These are phyloP conservation scores for Geosiphon pyriformis DNA, from an alignment of 192 early-diverging fungal species.

Conservation along the genomic window DNA sequence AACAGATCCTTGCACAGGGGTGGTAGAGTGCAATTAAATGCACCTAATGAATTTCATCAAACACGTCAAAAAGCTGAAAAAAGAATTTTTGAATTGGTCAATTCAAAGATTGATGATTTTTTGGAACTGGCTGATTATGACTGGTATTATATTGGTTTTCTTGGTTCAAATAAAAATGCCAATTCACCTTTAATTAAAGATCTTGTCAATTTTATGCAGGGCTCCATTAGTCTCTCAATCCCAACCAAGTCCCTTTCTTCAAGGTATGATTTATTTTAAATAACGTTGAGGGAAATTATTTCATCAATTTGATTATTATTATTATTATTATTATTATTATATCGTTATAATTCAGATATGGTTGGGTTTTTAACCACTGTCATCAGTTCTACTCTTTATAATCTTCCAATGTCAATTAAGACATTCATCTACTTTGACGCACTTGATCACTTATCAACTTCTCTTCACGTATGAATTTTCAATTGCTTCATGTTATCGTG, in stretches of 20 bases:
- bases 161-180: constrained; percentile 6
- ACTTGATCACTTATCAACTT: constrained; percentile 61
- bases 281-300: neutral
- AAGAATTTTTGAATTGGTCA: constrained; percentile 72
- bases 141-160: constrained; percentile 51
- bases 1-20: constrained; percentile 51
- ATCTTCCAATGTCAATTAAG: constrained; percentile 60
- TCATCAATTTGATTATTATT: neutral
- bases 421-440: constrained; percentile 68
- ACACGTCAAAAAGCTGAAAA: constrained; percentile 68
- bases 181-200: neutral
- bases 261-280: constrained; percentile 39
- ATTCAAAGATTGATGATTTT: constrained; percentile 76
- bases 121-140: constrained; percentile 80
- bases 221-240: constrained; percentile 39
- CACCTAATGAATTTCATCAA: constrained; percentile 62
- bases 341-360: constrained; percentile 47
- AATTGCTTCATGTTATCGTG: neutral
- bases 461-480: constrained; percentile 53
- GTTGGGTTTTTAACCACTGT: constrained; percentile 63
- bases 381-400: constrained; percentile 62
- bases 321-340: neutral
- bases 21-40: constrained; percentile 55
- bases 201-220: constrained; percentile 38
- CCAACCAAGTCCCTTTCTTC: constrained; percentile 64